phyloP scores from a whole-genome alignment of 1,139 yeast species.

The Kodamaea suecica region DNA sequence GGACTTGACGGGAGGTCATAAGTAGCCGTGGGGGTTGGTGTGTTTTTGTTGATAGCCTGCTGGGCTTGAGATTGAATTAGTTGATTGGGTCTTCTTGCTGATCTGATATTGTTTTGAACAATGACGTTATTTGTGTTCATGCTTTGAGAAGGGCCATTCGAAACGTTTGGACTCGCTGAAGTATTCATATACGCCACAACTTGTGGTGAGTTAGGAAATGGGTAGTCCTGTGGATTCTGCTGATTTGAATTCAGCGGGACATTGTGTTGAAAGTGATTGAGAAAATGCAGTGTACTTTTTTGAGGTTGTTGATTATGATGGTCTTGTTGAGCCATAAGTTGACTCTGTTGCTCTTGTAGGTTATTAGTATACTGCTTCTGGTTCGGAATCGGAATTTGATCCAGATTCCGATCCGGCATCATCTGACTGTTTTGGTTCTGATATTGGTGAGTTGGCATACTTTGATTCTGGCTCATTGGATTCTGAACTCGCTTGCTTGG shows the following conservation, averaged over 20 bases:
- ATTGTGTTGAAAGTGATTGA: not conserved
- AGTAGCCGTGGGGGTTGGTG: slow-evolving; percentile 40
- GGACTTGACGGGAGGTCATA: slow-evolving; percentile 47
- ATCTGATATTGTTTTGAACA: no score
- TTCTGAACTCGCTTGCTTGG: slow-evolving; percentile 29
- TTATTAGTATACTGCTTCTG: no score
- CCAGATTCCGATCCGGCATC: no score
- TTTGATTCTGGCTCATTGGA: slow-evolving; percentile 10
- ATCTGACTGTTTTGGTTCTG: slow-evolving; percentile 1
- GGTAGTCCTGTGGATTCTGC: not conserved
- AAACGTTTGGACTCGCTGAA: not conserved
- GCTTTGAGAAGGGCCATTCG: slow-evolving; percentile 7
- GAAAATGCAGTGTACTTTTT: not conserved
- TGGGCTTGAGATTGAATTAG: not conserved
- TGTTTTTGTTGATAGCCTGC: slow-evolving; percentile 10
- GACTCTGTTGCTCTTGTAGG: not conserved
- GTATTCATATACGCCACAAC: not conserved
- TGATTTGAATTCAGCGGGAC: not conserved
- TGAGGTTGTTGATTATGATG: slow-evolving; percentile 3
- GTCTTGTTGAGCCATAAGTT: not conserved
- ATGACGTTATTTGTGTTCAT: no score
- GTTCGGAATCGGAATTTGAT: no score
- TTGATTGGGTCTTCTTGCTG: no score
- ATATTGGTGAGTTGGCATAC: not conserved
- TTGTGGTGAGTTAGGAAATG: not conserved